Base-by-base conservation (phyloP, 2,329 filamentous ascomycete genomes). In the Cytospora piceicola region DNA sequence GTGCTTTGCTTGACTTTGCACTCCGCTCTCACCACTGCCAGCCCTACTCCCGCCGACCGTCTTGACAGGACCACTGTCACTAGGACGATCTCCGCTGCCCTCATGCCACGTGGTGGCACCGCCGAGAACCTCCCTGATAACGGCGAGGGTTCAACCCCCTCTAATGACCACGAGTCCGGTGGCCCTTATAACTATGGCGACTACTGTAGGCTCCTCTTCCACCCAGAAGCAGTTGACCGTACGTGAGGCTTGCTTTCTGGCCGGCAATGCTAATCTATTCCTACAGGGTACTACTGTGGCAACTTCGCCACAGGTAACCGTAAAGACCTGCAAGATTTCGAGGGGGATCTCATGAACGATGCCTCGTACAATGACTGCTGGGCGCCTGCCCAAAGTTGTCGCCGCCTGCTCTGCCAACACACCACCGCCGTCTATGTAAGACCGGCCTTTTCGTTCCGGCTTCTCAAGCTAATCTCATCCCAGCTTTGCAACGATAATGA, bases 401-500 rank as follows among this genome's bases (percentile, higher is more conserved):
- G 9, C 1, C 53, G 53, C 17, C 27, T 55, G 9, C 32, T 20
- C 8, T 55, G 53, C 20, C n/a, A 55, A 27, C 27, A 55, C 17
- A 55, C 53, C 53, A 55, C 17, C 17, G 53, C 53, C 14, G 22
- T 55, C 27, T 55, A 24, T 8, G 53, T 55, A 22, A 55, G 53
- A 22, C 14, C n/a, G 14, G 14, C n/a, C 27, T 17, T 55, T 55
- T 32, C 24, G 4, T 34, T n/a, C 24, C 12, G 9, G n/a, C n/a
- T n/a, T n/a, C n/a, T n/a, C n/a, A n/a, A n/a, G 53, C 53, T 20
- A 20, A 55, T 14, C 12, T 12, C 1, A 24, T 4, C n/a, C 6
- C 27, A 55, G 53, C 53, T 55, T 27, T 55, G 53, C 53, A 55
- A 55, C 53, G 53, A 55, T 27, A 55, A 55, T 27, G 53, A 55